Evolutionary conservation across 2,329 filamentous ascomycete genomes (phyloP), one percentile per base, ranked within the genome.

Genomic region (Fusarium chlamydosporum): DNA sequence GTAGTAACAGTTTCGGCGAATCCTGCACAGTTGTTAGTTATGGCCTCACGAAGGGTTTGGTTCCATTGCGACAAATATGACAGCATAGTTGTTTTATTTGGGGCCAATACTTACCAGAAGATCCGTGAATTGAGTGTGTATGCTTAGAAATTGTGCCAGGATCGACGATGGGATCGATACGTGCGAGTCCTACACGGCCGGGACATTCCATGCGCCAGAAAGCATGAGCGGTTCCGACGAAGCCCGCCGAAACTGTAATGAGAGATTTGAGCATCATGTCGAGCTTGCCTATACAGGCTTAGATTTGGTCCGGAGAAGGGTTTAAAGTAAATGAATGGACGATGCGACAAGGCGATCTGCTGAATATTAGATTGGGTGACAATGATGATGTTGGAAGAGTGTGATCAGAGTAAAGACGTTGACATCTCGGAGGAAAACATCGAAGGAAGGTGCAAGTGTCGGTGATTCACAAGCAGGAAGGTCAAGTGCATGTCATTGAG

Each of bases 201-300:
- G 88, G 91, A 79, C 93, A 97, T 74, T 93, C 91, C 86, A 97
- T 92, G 76, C 94, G 92, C 92, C 92, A 97, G 80, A 97, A 97
- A 62, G 91, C 94, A 72, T 85, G 76, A 46, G 83, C 84, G 59
- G 80, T 71, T 40, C 76, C 76, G 37, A 80, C 67, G 31, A 81
- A 74, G 70, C 75, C 76, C 42, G 74, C 76, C 18, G 77, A 74
- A 46, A 79, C 67, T 65, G 76, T 71, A 63, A 75, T 43, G 35
- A 77, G 53, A 37, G 74, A 74, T 66, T 76, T 79, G 70, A 79
- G 72, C 79, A 81, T 81, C 55, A 52, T 57, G 46, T 33, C 68
- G 66, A 37, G 52, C 53, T 60, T 37, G 48, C 58, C 65, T 75
- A 71, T 75, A 73, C 65, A 74, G 74, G 61, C 60, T 75, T 40